Evolutionary conservation across 2,329 filamentous ascomycete genomes (phyloP).

Genomic region (Aspergillus piperis): DNA sequence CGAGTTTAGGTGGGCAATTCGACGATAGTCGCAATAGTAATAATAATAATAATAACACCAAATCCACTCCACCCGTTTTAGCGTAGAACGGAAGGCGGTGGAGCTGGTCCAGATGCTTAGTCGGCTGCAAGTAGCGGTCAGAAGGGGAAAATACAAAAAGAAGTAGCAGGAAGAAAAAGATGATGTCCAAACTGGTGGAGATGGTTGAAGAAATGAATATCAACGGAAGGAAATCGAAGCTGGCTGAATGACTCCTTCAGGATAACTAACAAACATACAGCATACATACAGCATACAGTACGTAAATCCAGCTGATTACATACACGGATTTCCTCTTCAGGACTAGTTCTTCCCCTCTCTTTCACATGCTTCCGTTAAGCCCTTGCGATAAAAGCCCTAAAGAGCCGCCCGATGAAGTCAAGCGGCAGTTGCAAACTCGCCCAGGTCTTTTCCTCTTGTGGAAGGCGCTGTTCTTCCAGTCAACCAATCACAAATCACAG

Average conservation of each 20-base stretch:
- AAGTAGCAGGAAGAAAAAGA: too few relatives aligned
- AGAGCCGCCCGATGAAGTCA: background rate
- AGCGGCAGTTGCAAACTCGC: background rate
- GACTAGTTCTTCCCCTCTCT: background rate
- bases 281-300: background rate
- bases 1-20: background rate
- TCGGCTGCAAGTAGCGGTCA: constrained; percentile 1
- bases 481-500: background rate
- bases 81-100: constrained; percentile 2
- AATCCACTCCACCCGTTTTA: background rate
- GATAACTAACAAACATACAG: too few relatives aligned
- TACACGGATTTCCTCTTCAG: background rate
- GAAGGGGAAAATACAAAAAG: background rate
- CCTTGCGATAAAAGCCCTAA: constrained; percentile 18
- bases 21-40: constrained; percentile 1
- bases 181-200: too few relatives aligned
- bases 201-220: too few relatives aligned
- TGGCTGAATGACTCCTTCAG: too few relatives aligned
- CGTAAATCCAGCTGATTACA: background rate
- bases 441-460: background rate
- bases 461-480: background rate
- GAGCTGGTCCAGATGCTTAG: background rate
- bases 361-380: constrained; percentile 15
- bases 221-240: too few relatives aligned
- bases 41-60: background rate